Evolutionary conservation across 257 asterid genomes (phyloP).

Genomic region (Voacanga thouarsii): DNA sequence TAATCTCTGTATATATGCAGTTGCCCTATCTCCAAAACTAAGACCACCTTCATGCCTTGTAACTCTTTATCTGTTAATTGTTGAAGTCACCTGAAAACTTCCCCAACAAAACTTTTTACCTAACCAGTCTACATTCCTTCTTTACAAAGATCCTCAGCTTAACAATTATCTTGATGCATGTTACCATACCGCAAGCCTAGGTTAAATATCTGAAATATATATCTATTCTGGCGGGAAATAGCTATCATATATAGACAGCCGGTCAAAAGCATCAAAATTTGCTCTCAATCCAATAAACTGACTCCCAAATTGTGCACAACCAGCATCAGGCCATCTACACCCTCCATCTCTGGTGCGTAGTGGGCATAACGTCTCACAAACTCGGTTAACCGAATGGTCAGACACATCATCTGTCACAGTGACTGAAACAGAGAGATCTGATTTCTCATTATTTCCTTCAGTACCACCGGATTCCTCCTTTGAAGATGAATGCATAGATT

Average conservation of each 20-base stretch:
- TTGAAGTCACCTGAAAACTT: not conserved
- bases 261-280: constrained; percentile 91
- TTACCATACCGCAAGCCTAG: constrained; percentile 13
- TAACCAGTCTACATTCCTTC: constrained; percentile 19
- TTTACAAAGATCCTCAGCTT: constrained; percentile 18
- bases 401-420: constrained; percentile 37
- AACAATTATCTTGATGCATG: not conserved
- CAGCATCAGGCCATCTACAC: constrained; percentile 87
- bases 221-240: constrained; percentile 60
- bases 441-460: constrained; percentile 36
- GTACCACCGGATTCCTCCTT: constrained; percentile 37
- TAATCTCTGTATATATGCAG: constrained; percentile 9
- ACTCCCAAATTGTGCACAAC: constrained; percentile 78
- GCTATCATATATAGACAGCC: constrained; percentile 72
- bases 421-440: constrained; percentile 32
- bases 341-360: constrained; percentile 71
- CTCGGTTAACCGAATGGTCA: constrained; percentile 45
- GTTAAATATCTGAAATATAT: constrained; percentile 8
- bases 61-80: constrained; percentile 1
- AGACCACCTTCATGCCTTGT: not conserved
- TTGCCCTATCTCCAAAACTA: constrained; percentile 1
- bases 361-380: constrained; percentile 82
- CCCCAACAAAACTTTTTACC: constrained; percentile 28
- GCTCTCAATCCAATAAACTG: constrained; percentile 88
- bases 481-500: constrained; percentile 36